phyloP scores from a whole-genome alignment of 352 stramenopile species.

The Aphanomyces invadans region DNA sequence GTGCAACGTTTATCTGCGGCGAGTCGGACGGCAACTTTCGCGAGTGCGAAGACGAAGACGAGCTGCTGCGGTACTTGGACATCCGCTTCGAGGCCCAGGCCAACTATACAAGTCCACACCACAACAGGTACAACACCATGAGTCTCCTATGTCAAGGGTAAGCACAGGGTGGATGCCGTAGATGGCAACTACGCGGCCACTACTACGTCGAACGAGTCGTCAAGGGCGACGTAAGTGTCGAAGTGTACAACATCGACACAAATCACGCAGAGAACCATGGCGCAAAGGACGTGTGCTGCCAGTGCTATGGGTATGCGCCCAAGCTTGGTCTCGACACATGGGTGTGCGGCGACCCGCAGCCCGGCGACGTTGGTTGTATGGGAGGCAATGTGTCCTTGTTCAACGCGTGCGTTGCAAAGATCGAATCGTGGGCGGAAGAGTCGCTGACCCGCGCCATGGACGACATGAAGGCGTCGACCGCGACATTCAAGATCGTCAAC shows the following conservation, averaged over 20 bases:
- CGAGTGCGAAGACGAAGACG: constrained; percentile 5
- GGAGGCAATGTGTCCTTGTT: constrained; percentile 54
- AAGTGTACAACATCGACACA: constrained; percentile 70
- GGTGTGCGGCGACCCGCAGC: constrained; percentile 44
- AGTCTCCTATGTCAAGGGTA: too few relatives aligned
- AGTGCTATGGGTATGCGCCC: constrained; percentile 69
- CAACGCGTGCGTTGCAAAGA: constrained; percentile 59
- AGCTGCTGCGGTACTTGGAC: constrained; percentile 17
- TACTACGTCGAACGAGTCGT: constrained; percentile 22
- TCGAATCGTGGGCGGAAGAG: constrained; percentile 51
- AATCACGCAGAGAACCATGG: constrained; percentile 37
- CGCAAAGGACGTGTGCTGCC: constrained; percentile 64
- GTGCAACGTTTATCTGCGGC: constrained; percentile 35
- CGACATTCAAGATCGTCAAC: constrained; percentile 80
- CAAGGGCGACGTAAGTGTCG: constrained; percentile 28
- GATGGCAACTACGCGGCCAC: constrained; percentile 17
- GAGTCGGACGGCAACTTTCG: constrained; percentile 27
- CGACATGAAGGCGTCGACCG: constrained; percentile 50
- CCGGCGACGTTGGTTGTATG: constrained; percentile 41
- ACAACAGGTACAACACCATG: constrained; percentile 27
- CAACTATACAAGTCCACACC: constrained; percentile 4
- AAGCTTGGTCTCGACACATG: constrained; percentile 8
- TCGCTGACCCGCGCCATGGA: constrained; percentile 43
- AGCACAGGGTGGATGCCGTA: too few relatives aligned
- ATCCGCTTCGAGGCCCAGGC: constrained; percentile 6